phyloP scores from a whole-genome alignment of 2,329 filamentous ascomycete genomes.

The Trichophyton simii region DNA sequence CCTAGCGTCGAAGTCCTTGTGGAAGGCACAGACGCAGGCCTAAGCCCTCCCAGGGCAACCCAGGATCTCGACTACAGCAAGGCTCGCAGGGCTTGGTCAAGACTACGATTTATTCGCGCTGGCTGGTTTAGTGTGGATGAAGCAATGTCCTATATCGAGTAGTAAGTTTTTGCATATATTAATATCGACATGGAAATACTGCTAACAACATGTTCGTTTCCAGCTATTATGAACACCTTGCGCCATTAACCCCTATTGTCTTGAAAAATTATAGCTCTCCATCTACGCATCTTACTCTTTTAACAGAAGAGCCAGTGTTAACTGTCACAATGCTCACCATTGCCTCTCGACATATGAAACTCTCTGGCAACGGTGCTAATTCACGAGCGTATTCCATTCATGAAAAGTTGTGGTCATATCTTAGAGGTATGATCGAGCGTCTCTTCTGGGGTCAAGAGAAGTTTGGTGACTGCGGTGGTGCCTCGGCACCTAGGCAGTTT shows the following conservation, averaged over 20 bases:
- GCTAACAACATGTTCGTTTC: constrained; percentile 5
- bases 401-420: constrained; percentile 86
- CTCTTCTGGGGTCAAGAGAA: constrained; percentile 94
- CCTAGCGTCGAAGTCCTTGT: constrained; percentile 5
- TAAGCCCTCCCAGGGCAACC: constrained; percentile 14
- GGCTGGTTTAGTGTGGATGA: constrained; percentile 94
- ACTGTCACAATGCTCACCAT: constrained; percentile 86
- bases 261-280: constrained; percentile 79
- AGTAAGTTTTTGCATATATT: constrained; percentile 42
- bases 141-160: constrained; percentile 85
- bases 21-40: constrained; percentile 8
- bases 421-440: constrained; percentile 88
- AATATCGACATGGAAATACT: constrained; percentile 10
- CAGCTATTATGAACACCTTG: constrained; percentile 82
- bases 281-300: constrained; percentile 62
- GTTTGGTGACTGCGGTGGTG: constrained; percentile 74
- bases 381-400: constrained; percentile 86
- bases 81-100: constrained; percentile 75
- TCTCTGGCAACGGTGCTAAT: constrained; percentile 65
- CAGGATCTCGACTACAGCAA: constrained; percentile 38
- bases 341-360: constrained; percentile 70
- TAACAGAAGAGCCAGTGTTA: constrained; percentile 85
- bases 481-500: constrained; percentile 29
- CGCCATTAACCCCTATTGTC: constrained; percentile 84
- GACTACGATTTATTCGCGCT: constrained; percentile 87